Evolutionary conservation across 805 yeast species (phyloP), one percentile per base, ranked within the genome.

Genomic region (Candida stauntonica): DNA sequence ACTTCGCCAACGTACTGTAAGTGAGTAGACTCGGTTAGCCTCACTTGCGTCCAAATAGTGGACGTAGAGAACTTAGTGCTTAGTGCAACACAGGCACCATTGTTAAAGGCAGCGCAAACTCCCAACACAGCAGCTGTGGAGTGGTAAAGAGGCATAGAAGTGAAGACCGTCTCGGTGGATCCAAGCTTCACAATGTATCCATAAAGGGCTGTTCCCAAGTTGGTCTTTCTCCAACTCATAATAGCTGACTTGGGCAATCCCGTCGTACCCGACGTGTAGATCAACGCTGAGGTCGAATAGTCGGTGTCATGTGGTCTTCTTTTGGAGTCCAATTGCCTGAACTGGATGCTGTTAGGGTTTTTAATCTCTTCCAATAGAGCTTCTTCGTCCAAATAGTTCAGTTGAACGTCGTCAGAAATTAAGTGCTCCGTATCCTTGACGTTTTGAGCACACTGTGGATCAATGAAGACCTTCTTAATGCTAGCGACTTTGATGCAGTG

Each of bases 1-100:
- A 87, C 88, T 61, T 89, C 98, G 14, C 98, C 98, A 14, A 89
- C 98, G 52, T 89, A 89, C 62, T 89, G 96, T 38, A 87, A 73
- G 46, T 85, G 86, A 4, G 95, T 85, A 3, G 96, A 85, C 2
- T 68, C 61, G 12, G 80, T 61, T 26, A 85, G 55, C 48, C 72
- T 78, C 3, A 83, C 89, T 61, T 91, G 96, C 14, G 88, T 81
- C 97, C 98, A 89, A 61, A 86, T 87, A 4, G 85, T 76, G 4
- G 82, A 70, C 6, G 91, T 80, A 2, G 95, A 84, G 59, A 91
- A 89, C 59, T 84, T 86, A 47, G 79, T 80, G 19, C 91, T 79
- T 17, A 91, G 60, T 0, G 93, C 84, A 33, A 83, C 75, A 47
- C 88, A 76, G 1, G 83, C 93, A 35, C 95, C 95, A 30, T 63